Conservation (phyloP, 495 filamentous ascomycete species). For the Sabuloglossum arenarium region DNA sequence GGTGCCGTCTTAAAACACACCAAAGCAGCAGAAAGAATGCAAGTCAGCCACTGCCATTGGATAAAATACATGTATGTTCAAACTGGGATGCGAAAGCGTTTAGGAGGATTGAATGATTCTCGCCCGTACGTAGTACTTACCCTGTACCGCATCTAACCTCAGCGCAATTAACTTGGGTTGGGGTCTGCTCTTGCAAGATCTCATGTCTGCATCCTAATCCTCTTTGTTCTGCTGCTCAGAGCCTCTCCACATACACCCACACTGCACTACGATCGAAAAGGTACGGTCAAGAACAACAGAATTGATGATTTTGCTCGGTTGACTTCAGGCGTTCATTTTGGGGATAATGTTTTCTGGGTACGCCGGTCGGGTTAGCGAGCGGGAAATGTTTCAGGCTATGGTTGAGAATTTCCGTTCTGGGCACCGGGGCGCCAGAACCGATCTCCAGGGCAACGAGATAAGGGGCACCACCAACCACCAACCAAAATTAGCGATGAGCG, state of each 20-base stretch:
- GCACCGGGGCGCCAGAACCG: not conserved
- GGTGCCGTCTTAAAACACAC: not conserved
- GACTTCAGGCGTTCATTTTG: not conserved
- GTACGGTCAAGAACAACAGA: not conserved
- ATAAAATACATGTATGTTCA: not conserved
- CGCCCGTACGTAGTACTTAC: not conserved
- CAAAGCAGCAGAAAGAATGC: not conserved
- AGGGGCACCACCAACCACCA: too few relatives aligned
- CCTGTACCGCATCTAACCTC: not conserved
- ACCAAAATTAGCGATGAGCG: not conserved
- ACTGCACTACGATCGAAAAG: not conserved
- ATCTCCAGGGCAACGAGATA: not conserved
- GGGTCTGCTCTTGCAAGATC: not conserved
- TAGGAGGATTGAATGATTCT: not conserved
- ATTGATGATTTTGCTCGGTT: not conserved
- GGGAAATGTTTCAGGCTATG: not conserved
- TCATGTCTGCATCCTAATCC: not conserved
- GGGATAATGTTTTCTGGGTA: not conserved
- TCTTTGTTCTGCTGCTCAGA: not conserved
- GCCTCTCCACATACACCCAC: not conserved
- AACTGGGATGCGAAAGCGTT: not conserved
- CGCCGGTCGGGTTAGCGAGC: not conserved
- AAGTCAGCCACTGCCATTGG: not conserved
- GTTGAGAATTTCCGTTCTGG: too few relatives aligned
- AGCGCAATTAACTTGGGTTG: not conserved